These are phyloP conservation scores for Primulina eburnea DNA, from an alignment of 257 asterid genomes.

Conservation along the genomic window DNA sequence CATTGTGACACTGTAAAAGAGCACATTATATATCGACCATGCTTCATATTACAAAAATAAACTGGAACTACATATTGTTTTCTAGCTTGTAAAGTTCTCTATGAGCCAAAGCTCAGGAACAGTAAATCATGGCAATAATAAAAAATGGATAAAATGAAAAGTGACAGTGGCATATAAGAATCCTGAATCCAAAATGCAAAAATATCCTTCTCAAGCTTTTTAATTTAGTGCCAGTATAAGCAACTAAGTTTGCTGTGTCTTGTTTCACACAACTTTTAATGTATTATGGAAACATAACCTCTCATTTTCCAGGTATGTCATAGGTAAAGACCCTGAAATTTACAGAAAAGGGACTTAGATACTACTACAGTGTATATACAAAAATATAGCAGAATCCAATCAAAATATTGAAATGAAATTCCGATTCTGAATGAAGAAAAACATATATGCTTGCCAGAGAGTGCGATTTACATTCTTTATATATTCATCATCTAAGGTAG, in stretches of 20 bases:
- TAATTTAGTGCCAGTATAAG: neutral
- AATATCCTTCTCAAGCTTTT: neutral
- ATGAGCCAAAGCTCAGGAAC: no score
- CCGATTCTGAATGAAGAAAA: neutral
- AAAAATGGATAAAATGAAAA: neutral
- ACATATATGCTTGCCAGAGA: neutral
- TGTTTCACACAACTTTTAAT: neutral
- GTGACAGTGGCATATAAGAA: neutral
- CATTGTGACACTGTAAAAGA: slow-evolving; percentile 50
- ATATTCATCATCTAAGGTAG: neutral
- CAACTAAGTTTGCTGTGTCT: neutral
- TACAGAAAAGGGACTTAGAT: neutral
- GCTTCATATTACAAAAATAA: slow-evolving; percentile 8
- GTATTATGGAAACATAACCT: neutral
- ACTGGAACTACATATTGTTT: neutral
- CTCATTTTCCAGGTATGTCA: neutral
- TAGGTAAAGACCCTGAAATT: neutral
- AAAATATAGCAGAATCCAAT: neutral
- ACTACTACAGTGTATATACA: neutral
- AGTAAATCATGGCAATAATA: no score
- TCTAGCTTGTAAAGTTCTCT: neutral
- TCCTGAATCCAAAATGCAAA: neutral
- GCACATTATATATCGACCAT: neutral
- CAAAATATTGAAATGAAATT: neutral
- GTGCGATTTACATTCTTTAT: neutral